Evolutionary conservation across 129 eudicot species (phyloP).

Genomic region (Rutidosis leptorrhynchoides): DNA sequence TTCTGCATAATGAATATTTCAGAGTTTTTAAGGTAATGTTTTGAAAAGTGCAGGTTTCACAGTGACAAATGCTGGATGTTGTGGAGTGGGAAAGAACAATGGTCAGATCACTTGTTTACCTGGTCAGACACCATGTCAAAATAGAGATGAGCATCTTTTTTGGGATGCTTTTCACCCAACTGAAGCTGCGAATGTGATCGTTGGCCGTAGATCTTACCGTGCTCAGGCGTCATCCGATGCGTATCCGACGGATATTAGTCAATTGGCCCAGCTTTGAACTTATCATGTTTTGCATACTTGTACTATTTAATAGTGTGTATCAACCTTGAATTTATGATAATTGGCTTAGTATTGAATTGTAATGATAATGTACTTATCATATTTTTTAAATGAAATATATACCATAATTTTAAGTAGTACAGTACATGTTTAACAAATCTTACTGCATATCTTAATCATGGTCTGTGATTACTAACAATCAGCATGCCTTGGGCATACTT

Average conservation of each 20-base stretch:
- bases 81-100: slow-evolving; percentile 88
- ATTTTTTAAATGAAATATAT: background rate
- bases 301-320: background rate
- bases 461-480: no score
- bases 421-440: background rate
- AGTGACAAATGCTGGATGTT: slow-evolving; percentile 84
- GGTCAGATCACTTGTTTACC: slow-evolving; percentile 91
- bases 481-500: no score
- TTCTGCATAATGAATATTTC: background rate
- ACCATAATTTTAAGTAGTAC: background rate
- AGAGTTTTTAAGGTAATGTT: background rate
- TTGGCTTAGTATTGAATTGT: slow-evolving; percentile 15
- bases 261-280: slow-evolving; percentile 61
- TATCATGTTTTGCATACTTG: slow-evolving; percentile 10
- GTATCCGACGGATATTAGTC: slow-evolving; percentile 65
- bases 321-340: slow-evolving; percentile 14
- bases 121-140: slow-evolving; percentile 57
- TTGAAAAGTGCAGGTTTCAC: slow-evolving; percentile 50
- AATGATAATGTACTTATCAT: slow-evolving; percentile 20
- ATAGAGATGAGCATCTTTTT: slow-evolving; percentile 57
- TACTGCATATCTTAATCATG: no score
- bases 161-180: slow-evolving; percentile 92
- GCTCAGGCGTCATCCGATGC: slow-evolving; percentile 61
- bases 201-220: slow-evolving; percentile 72
- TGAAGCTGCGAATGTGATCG: slow-evolving; percentile 69